phyloP scores from a whole-genome alignment of 768 basidiomycete species.

The Tremella mesenterica region DNA sequence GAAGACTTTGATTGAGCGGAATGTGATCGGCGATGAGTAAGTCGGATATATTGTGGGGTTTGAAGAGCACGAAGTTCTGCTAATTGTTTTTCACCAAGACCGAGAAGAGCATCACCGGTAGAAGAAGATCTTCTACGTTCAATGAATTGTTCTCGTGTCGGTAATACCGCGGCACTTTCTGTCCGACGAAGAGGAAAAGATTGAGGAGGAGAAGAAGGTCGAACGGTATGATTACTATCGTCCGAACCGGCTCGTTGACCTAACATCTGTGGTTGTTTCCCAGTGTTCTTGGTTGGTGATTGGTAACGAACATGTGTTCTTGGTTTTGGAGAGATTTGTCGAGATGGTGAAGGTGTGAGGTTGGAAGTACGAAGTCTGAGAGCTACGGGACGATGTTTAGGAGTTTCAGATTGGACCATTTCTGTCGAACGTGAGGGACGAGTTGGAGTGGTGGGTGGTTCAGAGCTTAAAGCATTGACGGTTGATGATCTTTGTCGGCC shows the following conservation, averaged over 20 bases:
- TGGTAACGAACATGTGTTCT: not conserved
- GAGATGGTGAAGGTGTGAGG: constrained; percentile 5
- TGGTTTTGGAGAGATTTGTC: not conserved
- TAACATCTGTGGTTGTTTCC: not conserved
- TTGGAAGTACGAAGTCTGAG: constrained; percentile 17
- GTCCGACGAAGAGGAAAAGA: not conserved
- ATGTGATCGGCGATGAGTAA: not conserved
- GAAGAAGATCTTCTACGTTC: not conserved
- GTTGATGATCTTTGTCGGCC: not conserved
- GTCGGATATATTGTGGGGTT: not conserved
- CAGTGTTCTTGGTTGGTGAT: not conserved
- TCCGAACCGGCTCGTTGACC: not conserved
- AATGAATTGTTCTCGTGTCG: not conserved
- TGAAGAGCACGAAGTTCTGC: not conserved
- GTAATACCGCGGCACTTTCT: not conserved
- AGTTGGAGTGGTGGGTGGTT: not conserved
- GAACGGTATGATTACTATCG: not conserved
- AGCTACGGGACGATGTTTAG: constrained; percentile 14
- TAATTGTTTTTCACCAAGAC: not conserved
- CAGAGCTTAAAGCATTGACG: not conserved
- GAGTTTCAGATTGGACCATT: not conserved
- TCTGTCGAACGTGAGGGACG: not conserved
- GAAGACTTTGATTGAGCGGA: not conserved
- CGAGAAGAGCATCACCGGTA: not conserved
- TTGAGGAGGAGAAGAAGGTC: not conserved